These are phyloP conservation scores for Neltuma alba DNA, from an alignment of 306 rosid genomes.

Conservation along the genomic window DNA sequence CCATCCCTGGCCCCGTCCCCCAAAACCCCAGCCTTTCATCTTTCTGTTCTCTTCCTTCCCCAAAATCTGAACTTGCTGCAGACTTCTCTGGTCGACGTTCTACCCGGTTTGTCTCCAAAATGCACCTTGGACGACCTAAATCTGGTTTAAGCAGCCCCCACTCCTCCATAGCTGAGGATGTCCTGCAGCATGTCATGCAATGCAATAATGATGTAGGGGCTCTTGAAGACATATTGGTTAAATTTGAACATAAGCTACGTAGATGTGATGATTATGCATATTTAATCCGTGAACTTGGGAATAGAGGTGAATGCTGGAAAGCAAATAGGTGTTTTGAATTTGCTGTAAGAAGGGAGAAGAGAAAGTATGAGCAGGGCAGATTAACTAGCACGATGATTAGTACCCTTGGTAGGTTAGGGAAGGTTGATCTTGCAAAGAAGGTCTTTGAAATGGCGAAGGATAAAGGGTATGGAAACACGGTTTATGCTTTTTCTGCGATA, in stretches of 20 bases:
- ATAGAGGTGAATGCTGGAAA: slow-evolving; percentile 64
- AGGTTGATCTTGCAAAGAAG: slow-evolving; percentile 63
- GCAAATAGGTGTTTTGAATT: slow-evolving; percentile 68
- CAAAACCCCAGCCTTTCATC: slow-evolving; percentile 54
- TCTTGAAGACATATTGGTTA: slow-evolving; percentile 56
- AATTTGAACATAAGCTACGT: slow-evolving; percentile 58
- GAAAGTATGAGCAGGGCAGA: slow-evolving; percentile 66
- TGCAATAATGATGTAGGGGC: slow-evolving; percentile 54
- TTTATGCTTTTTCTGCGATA: slow-evolving; percentile 73
- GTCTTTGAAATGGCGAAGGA: slow-evolving; percentile 63
- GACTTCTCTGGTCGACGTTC: slow-evolving; percentile 86
- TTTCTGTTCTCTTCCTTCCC: slow-evolving; percentile 48
- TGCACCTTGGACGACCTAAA: slow-evolving; percentile 72
- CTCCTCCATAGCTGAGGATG: slow-evolving; percentile 70
- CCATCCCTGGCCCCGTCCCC: slow-evolving; percentile 38
- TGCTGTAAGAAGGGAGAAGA: slow-evolving; percentile 58
- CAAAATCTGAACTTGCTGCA: slow-evolving; percentile 54
- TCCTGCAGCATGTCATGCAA: slow-evolving; percentile 48
- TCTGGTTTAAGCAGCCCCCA: slow-evolving; percentile 52
- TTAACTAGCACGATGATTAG: slow-evolving; percentile 85
- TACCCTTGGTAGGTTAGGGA: slow-evolving; percentile 85
- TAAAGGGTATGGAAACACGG: slow-evolving; percentile 83
- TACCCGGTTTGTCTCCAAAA: slow-evolving; percentile 75
- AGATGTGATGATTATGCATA: slow-evolving; percentile 74
- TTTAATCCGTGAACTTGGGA: slow-evolving; percentile 70